Percentiles rank a stretch among this genome's conserved stretches.
Conservation (phyloP, 805 yeast genomes). For the Wickerhamiella parazyma region DNA sequence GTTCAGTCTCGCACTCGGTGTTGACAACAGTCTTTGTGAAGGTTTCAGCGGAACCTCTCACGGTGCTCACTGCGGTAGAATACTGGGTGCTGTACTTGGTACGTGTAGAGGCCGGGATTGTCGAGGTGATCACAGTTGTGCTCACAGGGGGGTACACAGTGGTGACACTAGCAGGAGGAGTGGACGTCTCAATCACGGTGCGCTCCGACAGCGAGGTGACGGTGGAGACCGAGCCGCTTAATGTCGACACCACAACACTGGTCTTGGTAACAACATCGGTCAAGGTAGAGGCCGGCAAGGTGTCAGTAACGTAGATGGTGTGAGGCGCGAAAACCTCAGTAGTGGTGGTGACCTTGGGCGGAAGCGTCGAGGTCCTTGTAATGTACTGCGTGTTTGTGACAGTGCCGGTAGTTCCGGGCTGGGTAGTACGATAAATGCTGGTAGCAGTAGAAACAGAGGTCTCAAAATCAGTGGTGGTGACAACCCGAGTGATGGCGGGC, state of each 20-base stretch:
- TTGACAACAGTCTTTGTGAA: constrained; percentile 1
- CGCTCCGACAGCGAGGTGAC: not conserved
- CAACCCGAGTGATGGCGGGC: not conserved
- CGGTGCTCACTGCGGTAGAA: not conserved
- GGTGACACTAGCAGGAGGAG: no score
- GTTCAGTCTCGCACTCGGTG: not conserved
- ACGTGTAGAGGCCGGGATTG: not conserved
- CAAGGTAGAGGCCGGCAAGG: constrained; percentile 1
- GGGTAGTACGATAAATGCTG: not conserved
- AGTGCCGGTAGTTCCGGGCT: not conserved
- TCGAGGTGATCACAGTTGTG: not conserved
- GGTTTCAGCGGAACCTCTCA: not conserved
- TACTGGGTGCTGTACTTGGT: not conserved
- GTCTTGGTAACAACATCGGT: constrained; percentile 1
- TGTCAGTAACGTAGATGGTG: constrained; percentile 1
- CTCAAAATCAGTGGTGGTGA: not conserved
- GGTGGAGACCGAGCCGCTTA: not conserved
- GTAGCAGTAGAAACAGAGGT: not conserved
- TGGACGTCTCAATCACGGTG: not conserved
- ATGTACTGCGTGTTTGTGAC: constrained; percentile 1
- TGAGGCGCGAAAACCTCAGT: not conserved
- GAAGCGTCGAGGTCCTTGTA: not conserved
- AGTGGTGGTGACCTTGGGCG: not conserved
- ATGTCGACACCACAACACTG: not conserved
- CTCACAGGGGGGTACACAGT: no score